phyloP scores from a whole-genome alignment of 768 basidiomycete genomes.

The Hypholoma sublateritium region DNA sequence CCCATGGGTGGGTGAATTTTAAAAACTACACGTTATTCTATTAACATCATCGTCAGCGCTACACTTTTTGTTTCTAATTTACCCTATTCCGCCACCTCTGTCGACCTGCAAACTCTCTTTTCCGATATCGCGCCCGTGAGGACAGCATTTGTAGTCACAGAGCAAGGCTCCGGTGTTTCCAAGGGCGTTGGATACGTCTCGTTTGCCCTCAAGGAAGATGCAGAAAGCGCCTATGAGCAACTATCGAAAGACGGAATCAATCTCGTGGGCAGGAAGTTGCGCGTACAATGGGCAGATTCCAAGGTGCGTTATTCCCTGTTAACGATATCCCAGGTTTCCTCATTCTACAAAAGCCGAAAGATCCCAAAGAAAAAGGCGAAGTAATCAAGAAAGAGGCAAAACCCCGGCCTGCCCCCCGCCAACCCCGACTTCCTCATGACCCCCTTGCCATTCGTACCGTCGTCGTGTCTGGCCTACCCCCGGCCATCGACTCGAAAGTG shows the following conservation, averaged over 20 bases:
- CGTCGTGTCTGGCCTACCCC: conserved; percentile 72
- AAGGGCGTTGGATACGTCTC: conserved; percentile 98
- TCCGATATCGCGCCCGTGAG: conserved; percentile 95
- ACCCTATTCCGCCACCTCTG: conserved; percentile 87
- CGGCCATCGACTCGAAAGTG: conserved; percentile 57
- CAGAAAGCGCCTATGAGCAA: conserved; percentile 67
- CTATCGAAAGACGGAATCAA: conserved; percentile 63
- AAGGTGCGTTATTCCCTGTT: conserved; percentile 48
- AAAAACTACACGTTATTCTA: neutral
- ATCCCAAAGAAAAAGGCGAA: conserved; percentile 34
- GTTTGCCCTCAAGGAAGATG: conserved; percentile 88
- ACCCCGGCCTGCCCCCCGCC: conserved; percentile 33
- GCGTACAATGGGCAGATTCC: conserved; percentile 78
- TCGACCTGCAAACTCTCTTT: conserved; percentile 89
- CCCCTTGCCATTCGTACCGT: conserved; percentile 84
- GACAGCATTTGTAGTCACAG: conserved; percentile 89
- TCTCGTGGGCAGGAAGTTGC: conserved; percentile 66
- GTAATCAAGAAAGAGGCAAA: conserved; percentile 38
- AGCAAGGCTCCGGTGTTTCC: conserved; percentile 69
- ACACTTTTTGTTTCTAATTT: conserved; percentile 94
- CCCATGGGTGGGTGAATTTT: conserved; percentile 18
- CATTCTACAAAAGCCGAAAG: conserved; percentile 39
- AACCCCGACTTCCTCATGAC: conserved; percentile 48
- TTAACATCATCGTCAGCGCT: conserved; percentile 45
- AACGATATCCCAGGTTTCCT: conserved; percentile 2